A percentile compares a stretch with the other conserved stretches of the same genome.
Conservation (phyloP, 768 basidiomycete species). For the Tricholoma hemisulphureum region DNA sequence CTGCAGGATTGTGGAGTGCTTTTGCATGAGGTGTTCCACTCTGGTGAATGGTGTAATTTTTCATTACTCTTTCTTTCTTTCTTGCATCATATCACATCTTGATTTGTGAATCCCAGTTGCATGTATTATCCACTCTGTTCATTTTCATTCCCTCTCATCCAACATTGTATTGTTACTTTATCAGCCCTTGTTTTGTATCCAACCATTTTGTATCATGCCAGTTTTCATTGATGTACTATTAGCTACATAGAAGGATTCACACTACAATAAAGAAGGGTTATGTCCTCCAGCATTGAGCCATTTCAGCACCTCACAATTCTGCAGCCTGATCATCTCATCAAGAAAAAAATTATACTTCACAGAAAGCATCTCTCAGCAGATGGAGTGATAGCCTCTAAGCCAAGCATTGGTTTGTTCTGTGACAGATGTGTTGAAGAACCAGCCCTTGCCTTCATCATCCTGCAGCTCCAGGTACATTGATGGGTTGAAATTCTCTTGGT, state of each 20-base stretch:
- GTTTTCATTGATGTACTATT: no score
- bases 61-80: no score
- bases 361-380: constrained; percentile 28
- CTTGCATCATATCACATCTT: no score
- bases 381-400: constrained; percentile 32
- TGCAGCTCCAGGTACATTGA: constrained; percentile 17
- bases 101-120: no score
- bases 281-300: constrained; percentile 14
- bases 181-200: no score
- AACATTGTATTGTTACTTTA: no score
- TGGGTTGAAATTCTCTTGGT: constrained; percentile 26
- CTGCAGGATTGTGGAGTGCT: constrained; percentile 5
- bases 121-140: no score
- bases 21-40: no score
- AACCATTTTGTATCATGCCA: no score
- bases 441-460: constrained; percentile 10
- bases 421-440: constrained; percentile 32
- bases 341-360: constrained; percentile 34
- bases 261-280: constrained; percentile 5
- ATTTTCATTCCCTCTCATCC: no score
- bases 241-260: no score
- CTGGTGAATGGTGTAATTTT: no score
- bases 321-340: constrained; percentile 33
- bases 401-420: constrained; percentile 37
- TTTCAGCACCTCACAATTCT: constrained; percentile 23